These are phyloP conservation scores for Arthrobotrys iridis DNA, from an alignment of 2,329 filamentous ascomycete genomes.

Conservation along the genomic window DNA sequence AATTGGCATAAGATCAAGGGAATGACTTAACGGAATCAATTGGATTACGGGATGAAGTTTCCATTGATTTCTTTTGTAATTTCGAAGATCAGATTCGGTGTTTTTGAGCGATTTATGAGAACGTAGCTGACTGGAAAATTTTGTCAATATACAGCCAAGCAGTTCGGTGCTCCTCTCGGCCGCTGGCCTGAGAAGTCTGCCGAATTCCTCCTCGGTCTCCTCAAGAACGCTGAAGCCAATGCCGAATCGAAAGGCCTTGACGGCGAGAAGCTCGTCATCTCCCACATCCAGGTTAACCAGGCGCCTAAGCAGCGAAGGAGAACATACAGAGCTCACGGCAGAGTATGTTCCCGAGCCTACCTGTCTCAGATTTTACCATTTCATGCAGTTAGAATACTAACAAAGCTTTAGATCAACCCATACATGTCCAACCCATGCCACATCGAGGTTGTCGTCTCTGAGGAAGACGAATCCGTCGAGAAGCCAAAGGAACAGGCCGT, in stretches of 20 bases:
- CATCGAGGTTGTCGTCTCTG: conserved; percentile 99
- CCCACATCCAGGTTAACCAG: conserved; percentile 99
- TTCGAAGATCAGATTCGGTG: not conserved
- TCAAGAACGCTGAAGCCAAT: conserved; percentile 97
- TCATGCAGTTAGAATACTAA: not conserved
- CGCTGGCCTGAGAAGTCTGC: conserved; percentile 99
- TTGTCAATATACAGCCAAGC: conserved; percentile 76
- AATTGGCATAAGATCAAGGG: not conserved
- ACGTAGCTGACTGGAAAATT: conserved; percentile 7
- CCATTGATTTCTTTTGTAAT: not conserved
- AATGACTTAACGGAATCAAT: not conserved
- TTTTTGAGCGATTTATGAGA: not conserved
- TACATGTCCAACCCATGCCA: conserved; percentile 99
- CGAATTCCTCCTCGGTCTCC: conserved; percentile 94
- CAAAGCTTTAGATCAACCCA: conserved; percentile 85
- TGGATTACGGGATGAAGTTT: not conserved
- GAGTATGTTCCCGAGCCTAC: conserved; percentile 75
- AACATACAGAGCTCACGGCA: conserved; percentile 99
- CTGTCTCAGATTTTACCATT: not conserved
- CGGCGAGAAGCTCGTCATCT: conserved; percentile 95
- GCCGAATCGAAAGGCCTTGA: conserved; percentile 97
- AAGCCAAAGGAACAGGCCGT: conserved; percentile 73
- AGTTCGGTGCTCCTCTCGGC: conserved; percentile 96
- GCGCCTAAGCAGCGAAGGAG: conserved; percentile 98
- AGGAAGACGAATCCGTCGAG: conserved; percentile 93